A percentile compares a stretch with the other conserved stretches of the same genome.
Conservation (phyloP, 202 grass and related monocot genomes). For the Tripidium arundinaceum region DNA sequence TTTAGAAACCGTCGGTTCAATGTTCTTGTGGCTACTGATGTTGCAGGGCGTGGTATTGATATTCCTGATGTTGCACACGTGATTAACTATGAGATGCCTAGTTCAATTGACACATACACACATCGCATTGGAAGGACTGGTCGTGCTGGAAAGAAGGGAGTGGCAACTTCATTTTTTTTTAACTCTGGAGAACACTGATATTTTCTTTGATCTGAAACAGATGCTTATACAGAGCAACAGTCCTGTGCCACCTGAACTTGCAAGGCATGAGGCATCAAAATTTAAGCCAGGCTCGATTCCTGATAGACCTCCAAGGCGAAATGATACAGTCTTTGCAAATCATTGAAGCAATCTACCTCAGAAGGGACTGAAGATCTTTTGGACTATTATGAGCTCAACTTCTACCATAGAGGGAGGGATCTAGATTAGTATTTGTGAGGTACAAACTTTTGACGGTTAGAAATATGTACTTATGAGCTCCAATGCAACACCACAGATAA, state of each 20-base stretch:
- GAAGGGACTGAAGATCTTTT: not conserved
- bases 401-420: slow-evolving; percentile 12
- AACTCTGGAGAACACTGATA: slow-evolving; percentile 68
- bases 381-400: not conserved
- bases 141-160: slow-evolving; percentile 89
- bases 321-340: slow-evolving; percentile 61
- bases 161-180: slow-evolving; percentile 88
- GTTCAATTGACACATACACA: slow-evolving; percentile 78
- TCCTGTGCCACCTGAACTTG: slow-evolving; percentile 87
- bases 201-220: slow-evolving; percentile 99
- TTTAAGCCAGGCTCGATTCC: slow-evolving; percentile 87
- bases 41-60: slow-evolving; percentile 95
- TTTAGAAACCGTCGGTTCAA: slow-evolving; percentile 91
- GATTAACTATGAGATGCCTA: slow-evolving; percentile 93
- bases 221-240: slow-evolving; percentile 96
- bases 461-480: too few relatives aligned
- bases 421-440: slow-evolving; percentile 39
- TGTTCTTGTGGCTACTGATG: slow-evolving; percentile 96
- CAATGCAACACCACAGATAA: too few relatives aligned
- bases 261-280: slow-evolving; percentile 85
- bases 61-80: slow-evolving; percentile 97
- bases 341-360: slow-evolving; percentile 29
- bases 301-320: slow-evolving; percentile 77
- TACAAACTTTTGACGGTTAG: not conserved
- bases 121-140: slow-evolving; percentile 95